Evolutionary conservation across 2,329 filamentous ascomycete genomes (phyloP), one percentile per base, ranked within the genome.

Genomic region (Penicillium sp.): DNA sequence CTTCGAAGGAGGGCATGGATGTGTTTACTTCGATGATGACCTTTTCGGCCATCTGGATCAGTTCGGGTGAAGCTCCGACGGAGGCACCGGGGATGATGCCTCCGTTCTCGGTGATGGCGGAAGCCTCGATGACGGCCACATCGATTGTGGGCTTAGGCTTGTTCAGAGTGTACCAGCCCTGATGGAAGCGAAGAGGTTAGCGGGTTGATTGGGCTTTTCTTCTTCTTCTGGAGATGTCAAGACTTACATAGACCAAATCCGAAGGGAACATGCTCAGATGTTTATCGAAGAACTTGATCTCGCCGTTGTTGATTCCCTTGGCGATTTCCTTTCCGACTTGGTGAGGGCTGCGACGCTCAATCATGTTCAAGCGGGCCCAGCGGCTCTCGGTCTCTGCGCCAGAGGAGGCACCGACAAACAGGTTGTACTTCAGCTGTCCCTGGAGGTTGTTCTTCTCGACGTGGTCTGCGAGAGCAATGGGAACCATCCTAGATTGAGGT

Each of bases 11-110:
- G 6, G 91, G 91, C 50, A 90, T 85, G 1, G 91, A 81, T 0
- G 92, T 96, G 81, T 96, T 96, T 77, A 96, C 89, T 79, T 96
- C 91, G 70, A 96, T 90, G 70, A 96, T 91, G 77, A 96, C 83
- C 80, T 96, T 96, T 73, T 96, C 90, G 51, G 91, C 90, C 85
- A 96, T 91, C 77, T 96, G 91, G 49, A 96, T 83, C 53, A 96
- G 82, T 75, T 96, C 91, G 5, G 91, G 91, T 3, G 88, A 89
- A 13, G 91, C 91, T 54, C 91, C 91, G 27, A 96, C 90, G 10
- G 88, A 91, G 35, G 91, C 91, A 65, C 92, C 91, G 5, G 89
- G 91, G 43, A 96, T 89, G 68, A 96, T 93, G 64, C 91, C 92
- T 61, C 91, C 92, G 71, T 96, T 90, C 70, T 93, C 89, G 41